Evolutionary conservation across 2,329 filamentous ascomycete species (phyloP).

Genomic region (Zymoseptoria passerinii): DNA sequence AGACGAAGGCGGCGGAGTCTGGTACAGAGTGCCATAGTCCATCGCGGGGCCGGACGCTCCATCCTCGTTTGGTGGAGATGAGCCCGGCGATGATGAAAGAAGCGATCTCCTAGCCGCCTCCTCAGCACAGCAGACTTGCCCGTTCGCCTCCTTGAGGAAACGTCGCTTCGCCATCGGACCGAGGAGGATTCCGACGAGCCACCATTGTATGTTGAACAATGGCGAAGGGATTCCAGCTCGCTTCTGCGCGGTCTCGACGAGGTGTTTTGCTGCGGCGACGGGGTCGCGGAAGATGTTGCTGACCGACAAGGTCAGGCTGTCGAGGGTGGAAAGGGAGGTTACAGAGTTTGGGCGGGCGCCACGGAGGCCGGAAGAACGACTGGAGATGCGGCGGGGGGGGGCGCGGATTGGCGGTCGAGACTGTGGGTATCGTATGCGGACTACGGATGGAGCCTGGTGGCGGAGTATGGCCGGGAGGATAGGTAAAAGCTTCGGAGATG

Average conservation of each 20-base stretch:
- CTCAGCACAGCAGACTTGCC: background rate
- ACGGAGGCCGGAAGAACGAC: background rate
- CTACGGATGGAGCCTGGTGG: background rate
- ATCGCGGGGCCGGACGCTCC: background rate
- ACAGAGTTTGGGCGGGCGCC: background rate
- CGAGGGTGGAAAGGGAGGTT: conserved; percentile 12
- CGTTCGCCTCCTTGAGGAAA: conserved; percentile 13
- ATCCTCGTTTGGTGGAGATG: background rate
- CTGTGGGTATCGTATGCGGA: background rate
- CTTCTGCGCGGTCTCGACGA: conserved; percentile 23
- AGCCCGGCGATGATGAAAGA: background rate
- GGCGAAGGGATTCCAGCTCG: conserved; percentile 23
- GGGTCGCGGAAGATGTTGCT: conserved; percentile 24
- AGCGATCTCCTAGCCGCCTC: background rate
- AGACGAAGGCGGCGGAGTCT: conserved; percentile 13
- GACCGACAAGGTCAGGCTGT: conserved; percentile 21
- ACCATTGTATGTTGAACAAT: conserved; percentile 29
- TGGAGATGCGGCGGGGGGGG: background rate
- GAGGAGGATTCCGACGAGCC: conserved; percentile 25
- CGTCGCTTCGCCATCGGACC: conserved; percentile 31
- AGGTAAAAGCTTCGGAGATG: background rate
- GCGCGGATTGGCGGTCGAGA: background rate
- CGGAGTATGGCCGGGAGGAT: background rate
- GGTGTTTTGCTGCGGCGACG: conserved; percentile 24
- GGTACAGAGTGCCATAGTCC: conserved; percentile 21